Base-by-base conservation (phyloP, 2,329 filamentous ascomycete genomes). In the Trichophyton rubrum region DNA sequence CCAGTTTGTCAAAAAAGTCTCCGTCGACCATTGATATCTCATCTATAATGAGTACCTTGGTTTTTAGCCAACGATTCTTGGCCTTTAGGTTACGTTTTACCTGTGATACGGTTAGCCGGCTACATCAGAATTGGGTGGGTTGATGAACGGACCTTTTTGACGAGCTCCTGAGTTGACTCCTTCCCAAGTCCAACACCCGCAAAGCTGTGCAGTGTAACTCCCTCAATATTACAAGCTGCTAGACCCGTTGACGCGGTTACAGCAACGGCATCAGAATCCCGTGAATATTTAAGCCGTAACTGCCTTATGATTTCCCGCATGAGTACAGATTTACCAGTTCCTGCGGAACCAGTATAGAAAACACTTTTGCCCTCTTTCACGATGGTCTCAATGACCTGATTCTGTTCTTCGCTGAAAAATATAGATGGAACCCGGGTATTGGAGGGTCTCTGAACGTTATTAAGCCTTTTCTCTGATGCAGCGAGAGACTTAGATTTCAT, bases 21-120 rank as follows among this genome's bases (percentile, higher is more conserved):
- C 90, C 93, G 68, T 99, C 93, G 3, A 99, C 91, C 95, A 99
- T 99, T 11, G 93, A 97, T 2, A 99, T 86, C 71, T 99, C 93
- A 73, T 99, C 93, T 67, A 99, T 83, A 66, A 99, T 81, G 24
- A 99, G 81, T 11, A 90, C 84, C 69, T 91, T 95, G 0, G 90
- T 95, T 61, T 85, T 84, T 65, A 95, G 76, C 95, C 95, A 99
- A 45, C 92, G 83, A 64, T 85, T 87, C 70, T 88, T 92, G 22
- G 90, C 90, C 71, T 96, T 97, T 17, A 82, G 80, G 66, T 97
- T 96, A 62, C 85, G 83, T 67, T 88, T 87, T 67, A 99, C 89
- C 79, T 76, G 8, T 7, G 17, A 35, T 35, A 13, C 20, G 11
- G 33, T 53, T 59, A 58, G 11, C 59, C 30, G 17, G n/a, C 40